A percentile compares a stretch with the other conserved stretches of the same genome.
These are phyloP conservation scores for Tulasnella sp. DNA, from an alignment of 768 basidiomycete species.

Conservation along the genomic window DNA sequence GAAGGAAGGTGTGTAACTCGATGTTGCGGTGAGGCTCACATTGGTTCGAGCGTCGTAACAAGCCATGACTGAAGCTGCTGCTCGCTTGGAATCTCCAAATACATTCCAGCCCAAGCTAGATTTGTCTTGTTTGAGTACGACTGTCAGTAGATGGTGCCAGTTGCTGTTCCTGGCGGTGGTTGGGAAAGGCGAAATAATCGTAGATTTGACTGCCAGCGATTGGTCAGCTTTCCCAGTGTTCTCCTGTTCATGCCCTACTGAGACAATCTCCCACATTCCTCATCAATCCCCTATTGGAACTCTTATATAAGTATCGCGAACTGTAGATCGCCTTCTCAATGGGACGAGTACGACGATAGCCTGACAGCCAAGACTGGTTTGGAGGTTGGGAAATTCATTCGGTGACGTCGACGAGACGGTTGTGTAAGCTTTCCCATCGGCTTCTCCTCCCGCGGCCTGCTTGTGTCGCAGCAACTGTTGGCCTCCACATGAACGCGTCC, in stretches of 20 bases:
- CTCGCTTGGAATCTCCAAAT: slow-evolving; percentile 30
- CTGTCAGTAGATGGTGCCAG: not conserved
- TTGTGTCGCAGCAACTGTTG: not conserved
- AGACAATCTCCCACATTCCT: no score
- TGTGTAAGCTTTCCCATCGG: no score
- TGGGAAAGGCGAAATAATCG: not conserved
- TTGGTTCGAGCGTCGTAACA: slow-evolving; percentile 78
- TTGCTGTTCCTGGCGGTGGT: not conserved
- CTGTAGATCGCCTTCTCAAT: not conserved
- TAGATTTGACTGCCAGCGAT: not conserved
- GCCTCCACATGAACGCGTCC: not conserved
- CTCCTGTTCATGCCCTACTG: not conserved
- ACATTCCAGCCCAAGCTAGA: not conserved
- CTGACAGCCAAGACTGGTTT: not conserved
- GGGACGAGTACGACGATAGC: not conserved
- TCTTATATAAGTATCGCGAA: no score
- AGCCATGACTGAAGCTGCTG: slow-evolving; percentile 81
- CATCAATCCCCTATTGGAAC: no score
- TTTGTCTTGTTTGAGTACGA: not conserved
- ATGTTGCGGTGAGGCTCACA: slow-evolving; percentile 44
- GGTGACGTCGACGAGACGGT: not conserved
- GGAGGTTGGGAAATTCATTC: not conserved
- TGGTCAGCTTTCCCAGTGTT: slow-evolving; percentile 1
- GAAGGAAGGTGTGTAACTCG: slow-evolving; percentile 9
- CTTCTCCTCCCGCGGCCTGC: not conserved